Conservation (phyloP, 768 basidiomycete genomes). For the Clavulina sp. region DNA sequence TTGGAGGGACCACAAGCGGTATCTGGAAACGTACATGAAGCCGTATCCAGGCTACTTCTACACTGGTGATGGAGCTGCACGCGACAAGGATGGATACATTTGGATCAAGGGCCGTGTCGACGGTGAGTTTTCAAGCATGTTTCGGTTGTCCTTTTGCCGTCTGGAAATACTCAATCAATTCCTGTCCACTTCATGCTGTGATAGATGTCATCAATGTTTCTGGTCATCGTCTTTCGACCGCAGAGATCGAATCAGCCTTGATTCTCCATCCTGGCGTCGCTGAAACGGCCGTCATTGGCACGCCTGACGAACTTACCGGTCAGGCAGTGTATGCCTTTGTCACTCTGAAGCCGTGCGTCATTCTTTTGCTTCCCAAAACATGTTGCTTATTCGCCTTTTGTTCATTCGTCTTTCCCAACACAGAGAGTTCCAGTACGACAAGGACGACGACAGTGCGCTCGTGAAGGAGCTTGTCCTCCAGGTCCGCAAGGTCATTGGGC, state of each 20-base stretch:
- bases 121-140: constrained; percentile 30
- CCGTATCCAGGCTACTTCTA: constrained; percentile 86
- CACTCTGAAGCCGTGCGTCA: constrained; percentile 77
- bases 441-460: constrained; percentile 48
- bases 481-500: constrained; percentile 94
- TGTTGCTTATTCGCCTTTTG: background rate
- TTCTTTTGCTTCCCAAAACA: background rate
- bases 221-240: constrained; percentile 90
- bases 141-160: background rate
- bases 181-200: background rate
- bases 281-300: constrained; percentile 87
- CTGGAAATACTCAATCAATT: background rate
- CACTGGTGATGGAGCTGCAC: constrained; percentile 93
- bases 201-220: constrained; percentile 95
- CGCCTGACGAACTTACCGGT: constrained; percentile 73
- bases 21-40: constrained; percentile 62
- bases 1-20: constrained; percentile 80
- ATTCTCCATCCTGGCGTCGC: constrained; percentile 91
- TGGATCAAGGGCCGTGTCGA: constrained; percentile 98
- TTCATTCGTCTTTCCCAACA: no score
- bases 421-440: constrained; percentile 67
- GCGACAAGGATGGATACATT: constrained; percentile 91
- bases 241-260: constrained; percentile 93
- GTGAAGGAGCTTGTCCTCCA: constrained; percentile 82
- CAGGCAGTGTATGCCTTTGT: constrained; percentile 93